A percentile compares a stretch with the other conserved stretches of the same genome.
Evolutionary conservation across 768 basidiomycete species (phyloP).

Genomic region (Mycena sanguinolenta): DNA sequence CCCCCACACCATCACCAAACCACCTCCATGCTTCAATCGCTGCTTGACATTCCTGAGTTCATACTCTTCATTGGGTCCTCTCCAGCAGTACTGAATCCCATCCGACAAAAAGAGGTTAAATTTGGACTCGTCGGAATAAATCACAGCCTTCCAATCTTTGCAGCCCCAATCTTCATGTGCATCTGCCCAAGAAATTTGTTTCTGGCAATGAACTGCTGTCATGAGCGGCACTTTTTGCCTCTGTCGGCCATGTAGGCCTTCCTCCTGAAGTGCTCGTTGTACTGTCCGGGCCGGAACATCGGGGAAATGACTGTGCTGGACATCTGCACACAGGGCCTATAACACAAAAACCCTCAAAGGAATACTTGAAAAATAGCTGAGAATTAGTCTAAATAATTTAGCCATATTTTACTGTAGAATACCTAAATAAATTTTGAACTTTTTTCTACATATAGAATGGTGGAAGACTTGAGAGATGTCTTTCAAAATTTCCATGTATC

Average conservation of each 20-base stretch:
- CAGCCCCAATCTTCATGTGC: neutral
- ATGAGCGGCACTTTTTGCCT: constrained; percentile 4
- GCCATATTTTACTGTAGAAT: neutral
- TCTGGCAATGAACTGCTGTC: neutral
- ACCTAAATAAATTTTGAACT: no score
- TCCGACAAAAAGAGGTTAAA: neutral
- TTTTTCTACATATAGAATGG: no score
- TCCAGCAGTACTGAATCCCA: neutral
- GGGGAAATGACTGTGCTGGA: constrained; percentile 2
- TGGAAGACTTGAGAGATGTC: no score
- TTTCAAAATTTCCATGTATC: no score
- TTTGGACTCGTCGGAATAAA: constrained; percentile 1
- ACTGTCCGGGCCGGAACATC: constrained; percentile 6
- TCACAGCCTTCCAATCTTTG: constrained; percentile 6
- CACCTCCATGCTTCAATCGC: neutral
- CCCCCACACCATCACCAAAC: neutral
- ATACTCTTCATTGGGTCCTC: constrained; percentile 1
- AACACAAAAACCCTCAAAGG: no score
- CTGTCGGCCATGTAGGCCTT: constrained; percentile 8
- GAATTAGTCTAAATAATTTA: neutral
- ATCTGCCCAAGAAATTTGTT: neutral
- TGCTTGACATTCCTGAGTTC: neutral
- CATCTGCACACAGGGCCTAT: constrained; percentile 7
- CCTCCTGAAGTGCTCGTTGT: neutral
- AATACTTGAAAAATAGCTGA: no score